Base-by-base conservation (phyloP, 306 rosid genomes). In the Parietaria judaica region DNA sequence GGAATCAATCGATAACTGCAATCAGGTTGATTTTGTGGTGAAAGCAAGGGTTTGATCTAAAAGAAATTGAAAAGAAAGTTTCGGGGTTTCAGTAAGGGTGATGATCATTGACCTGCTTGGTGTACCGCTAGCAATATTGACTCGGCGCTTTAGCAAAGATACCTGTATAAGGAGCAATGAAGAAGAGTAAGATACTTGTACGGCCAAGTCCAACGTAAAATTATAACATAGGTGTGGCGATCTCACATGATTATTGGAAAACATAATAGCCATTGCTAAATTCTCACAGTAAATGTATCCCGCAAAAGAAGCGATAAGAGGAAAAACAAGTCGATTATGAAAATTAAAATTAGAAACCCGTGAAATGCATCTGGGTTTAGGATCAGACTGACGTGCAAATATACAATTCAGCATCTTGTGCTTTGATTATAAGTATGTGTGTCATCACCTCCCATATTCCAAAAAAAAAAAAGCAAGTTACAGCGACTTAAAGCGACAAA, bases 121-220 rank as follows among this genome's bases (percentile, higher is more conserved):
- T 3, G 96, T 91, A 73, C 98, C 96, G 48, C 95, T 73, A 56
- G 94, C 98, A 41, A 88, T 82, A 77, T 92, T 88, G 54, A 92
- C 94, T 36, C 94, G 92, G 63, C 73, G 76, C 73, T 88, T 88
- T 64, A 92, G 69, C 83, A 88, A 74, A 12, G 79, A 72, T 62
- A 82, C 74, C 98, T 88, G 89, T 78, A 74, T 54, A 41, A 66
- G 39, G 11, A 50, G 77, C 13, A 63, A 63, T 48, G 31, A 49
- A 17, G 16, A 64, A 51, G 8, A 1, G 39, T 52, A 8, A 41
- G 6, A 8, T 52, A 52, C 51, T 14, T 16, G 13, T 36, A 36
- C 36, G 11, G 8, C 45, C 45, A 63, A 49, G 45, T 36, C 46
- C 10, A 5, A 13, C 12, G 23, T 12, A n/a, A 23, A 52, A 14